A percentile compares a stretch with the other conserved stretches of the same genome.
These are phyloP conservation scores for Penicillium sp. DNA, from an alignment of 2,329 filamentous ascomycete species.

Conservation along the genomic window DNA sequence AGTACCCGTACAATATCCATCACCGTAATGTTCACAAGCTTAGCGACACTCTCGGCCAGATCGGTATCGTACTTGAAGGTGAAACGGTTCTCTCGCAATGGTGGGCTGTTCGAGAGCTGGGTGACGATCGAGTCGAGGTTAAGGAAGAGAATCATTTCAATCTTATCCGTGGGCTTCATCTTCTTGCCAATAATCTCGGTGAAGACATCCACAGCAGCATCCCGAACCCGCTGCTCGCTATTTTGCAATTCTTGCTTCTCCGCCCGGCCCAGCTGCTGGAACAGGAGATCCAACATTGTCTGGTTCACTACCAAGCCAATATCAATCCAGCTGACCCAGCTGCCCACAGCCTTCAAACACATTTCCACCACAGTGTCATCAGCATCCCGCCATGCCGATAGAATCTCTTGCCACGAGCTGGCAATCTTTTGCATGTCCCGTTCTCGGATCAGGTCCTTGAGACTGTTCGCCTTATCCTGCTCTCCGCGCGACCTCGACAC, in stretches of 20 bases:
- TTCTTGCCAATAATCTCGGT: slow-evolving; percentile 97
- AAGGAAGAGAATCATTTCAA: slow-evolving; percentile 88
- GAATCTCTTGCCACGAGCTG: slow-evolving; percentile 86
- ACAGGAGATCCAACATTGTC: slow-evolving; percentile 78
- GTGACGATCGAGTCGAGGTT: slow-evolving; percentile 83
- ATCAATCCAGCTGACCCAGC: slow-evolving; percentile 99
- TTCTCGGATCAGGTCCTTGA: slow-evolving; percentile 87
- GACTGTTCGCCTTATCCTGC: slow-evolving; percentile 78
- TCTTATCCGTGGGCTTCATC: slow-evolving; percentile 92
- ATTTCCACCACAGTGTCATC: slow-evolving; percentile 78
- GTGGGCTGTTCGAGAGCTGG: slow-evolving; percentile 81
- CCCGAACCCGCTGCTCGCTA: slow-evolving; percentile 79
- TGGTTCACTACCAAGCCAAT: slow-evolving; percentile 91
- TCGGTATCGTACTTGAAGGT: slow-evolving; percentile 92
- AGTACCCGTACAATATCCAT: slow-evolving; percentile 85
- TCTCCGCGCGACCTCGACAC: slow-evolving; percentile 76
- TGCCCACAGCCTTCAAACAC: slow-evolving; percentile 86
- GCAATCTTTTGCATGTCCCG: slow-evolving; percentile 89
- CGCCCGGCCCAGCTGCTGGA: slow-evolving; percentile 82
- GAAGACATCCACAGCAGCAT: slow-evolving; percentile 90
- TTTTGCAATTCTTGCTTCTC: slow-evolving; percentile 61
- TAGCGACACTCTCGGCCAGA: slow-evolving; percentile 90
- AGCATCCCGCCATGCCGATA: slow-evolving; percentile 72
- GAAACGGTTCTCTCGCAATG: slow-evolving; percentile 74
- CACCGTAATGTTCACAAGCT: slow-evolving; percentile 88